Evolutionary conservation across 495 filamentous ascomycete genomes (phyloP), one percentile per base, ranked within the genome.

Genomic region (Tetracladium setigerum): DNA sequence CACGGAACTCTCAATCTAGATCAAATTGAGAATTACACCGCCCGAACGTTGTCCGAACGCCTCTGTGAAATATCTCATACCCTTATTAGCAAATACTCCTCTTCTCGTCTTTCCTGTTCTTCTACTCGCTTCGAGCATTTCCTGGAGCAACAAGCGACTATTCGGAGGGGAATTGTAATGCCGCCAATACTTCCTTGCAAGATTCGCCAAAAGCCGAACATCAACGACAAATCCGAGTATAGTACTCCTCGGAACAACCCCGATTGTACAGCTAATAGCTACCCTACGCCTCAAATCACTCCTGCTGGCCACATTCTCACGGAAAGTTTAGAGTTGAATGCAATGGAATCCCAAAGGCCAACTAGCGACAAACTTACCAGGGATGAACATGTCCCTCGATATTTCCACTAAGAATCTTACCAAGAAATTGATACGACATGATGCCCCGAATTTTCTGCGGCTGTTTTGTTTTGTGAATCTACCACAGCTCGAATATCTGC

Each of bases 221-320:
- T 49, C 14, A 65, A 58, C 54, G 74, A 73, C 50, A 78, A 76
- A 53, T 61, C 71, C 11, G 81, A 76, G 36, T 78, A 73, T 61
- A 83, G 77, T 55, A 95, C 90, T 9, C 90, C 90, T 17, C 83
- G 89, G 62, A 96, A 96, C 70, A 69, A 76, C 22, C 72, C 76
- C 17, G 73, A 77, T 46, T 71, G 75, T 16, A 69, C 83, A 42
- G 78, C 80, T 8, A 78, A 87, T 56, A 90, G 89, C 18, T 89
- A 89, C 60, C 77, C 89, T 41, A 95, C 91, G 15, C 90, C 90
- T 16, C 90, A 91, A 2, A 94, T 95, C 59, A 95, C 90, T 0
- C 90, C 90, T 14, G 87, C 90, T 53, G 81, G 80, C 18, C 73
- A 77, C 42, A 72, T 67, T 38, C 84, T 78, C 46, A 64, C 66